These are phyloP conservation scores for Aegle marmelos DNA, from an alignment of 345 rosid species.

Conservation along the genomic window DNA sequence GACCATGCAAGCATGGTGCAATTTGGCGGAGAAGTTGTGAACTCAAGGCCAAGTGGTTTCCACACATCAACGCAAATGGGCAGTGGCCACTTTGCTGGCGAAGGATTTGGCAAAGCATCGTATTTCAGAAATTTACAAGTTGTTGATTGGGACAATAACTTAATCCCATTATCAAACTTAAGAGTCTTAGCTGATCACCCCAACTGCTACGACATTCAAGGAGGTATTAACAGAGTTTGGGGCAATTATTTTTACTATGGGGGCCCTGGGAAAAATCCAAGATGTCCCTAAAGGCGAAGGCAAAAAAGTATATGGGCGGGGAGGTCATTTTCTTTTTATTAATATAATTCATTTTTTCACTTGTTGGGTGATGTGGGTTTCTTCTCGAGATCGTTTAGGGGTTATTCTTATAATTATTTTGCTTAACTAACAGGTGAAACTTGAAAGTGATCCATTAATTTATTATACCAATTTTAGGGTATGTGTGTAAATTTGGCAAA, in stretches of 20 bases:
- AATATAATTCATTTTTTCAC: slow-evolving; percentile 19
- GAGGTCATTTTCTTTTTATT: slow-evolving; percentile 6
- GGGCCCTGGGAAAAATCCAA: slow-evolving; percentile 88
- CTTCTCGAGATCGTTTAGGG: slow-evolving; percentile 34
- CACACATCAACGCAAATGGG: slow-evolving; percentile 97
- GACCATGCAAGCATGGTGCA: slow-evolving; percentile 94
- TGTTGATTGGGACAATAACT: slow-evolving; percentile 93
- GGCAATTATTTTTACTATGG: slow-evolving; percentile 94
- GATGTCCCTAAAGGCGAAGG: slow-evolving; percentile 55
- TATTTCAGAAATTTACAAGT: slow-evolving; percentile 84
- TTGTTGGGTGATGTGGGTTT: slow-evolving; percentile 43
- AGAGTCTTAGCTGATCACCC: slow-evolving; percentile 82
- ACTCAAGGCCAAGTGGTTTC: slow-evolving; percentile 60
- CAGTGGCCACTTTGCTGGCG: slow-evolving; percentile 92
- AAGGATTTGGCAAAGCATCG: slow-evolving; percentile 88
- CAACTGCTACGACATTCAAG: slow-evolving; percentile 83
- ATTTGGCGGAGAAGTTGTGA: slow-evolving; percentile 92
- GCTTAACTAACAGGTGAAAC: slow-evolving; percentile 29
- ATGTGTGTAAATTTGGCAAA: slow-evolving; percentile 38
- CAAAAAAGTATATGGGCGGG: slow-evolving; percentile 7
- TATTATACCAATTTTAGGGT: slow-evolving; percentile 26
- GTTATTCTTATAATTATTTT: slow-evolving; percentile 28
- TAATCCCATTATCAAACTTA: slow-evolving; percentile 65
- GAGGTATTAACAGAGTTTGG: slow-evolving; percentile 80
- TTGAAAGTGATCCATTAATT: slow-evolving; percentile 23